phyloP scores from a whole-genome alignment of 2,329 filamentous ascomycete genomes.

The Thelonectria olida region DNA sequence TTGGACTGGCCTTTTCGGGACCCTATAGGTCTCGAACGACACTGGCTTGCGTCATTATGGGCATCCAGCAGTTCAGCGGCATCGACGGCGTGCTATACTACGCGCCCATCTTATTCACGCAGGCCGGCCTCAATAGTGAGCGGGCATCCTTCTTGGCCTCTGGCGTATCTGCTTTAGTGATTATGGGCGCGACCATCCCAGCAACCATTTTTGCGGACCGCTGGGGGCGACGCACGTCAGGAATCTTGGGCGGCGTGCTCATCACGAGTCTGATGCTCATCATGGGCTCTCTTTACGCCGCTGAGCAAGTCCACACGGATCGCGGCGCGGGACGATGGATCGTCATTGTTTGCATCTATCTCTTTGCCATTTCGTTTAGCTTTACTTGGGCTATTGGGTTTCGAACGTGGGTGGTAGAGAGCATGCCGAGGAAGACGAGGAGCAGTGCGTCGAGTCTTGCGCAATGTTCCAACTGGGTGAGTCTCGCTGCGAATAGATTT shows the following conservation, averaged over 20 bases:
- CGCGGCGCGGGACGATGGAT: conserved; percentile 56
- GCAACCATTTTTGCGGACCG: conserved; percentile 63
- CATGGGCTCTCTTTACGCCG: conserved; percentile 62
- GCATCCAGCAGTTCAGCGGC: conserved; percentile 66
- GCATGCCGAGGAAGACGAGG: conserved; percentile 62
- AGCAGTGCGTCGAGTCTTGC: conserved; percentile 64
- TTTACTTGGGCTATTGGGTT: conserved; percentile 63
- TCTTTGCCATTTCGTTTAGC: conserved; percentile 57
- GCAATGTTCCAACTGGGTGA: conserved; percentile 62
- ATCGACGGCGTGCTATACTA: conserved; percentile 72
- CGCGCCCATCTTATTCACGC: conserved; percentile 66
- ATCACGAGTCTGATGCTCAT: conserved; percentile 62
- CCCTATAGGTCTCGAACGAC: conserved; percentile 55
- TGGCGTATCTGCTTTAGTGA: conserved; percentile 65
- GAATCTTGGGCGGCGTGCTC: conserved; percentile 60
- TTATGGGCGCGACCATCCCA: conserved; percentile 63
- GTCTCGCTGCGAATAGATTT: conserved; percentile 7
- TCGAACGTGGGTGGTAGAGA: conserved; percentile 64
- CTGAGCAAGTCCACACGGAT: conserved; percentile 47
- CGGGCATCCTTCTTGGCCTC: conserved; percentile 66
- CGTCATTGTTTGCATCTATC: conserved; percentile 60
- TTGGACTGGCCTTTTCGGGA: conserved; percentile 45
- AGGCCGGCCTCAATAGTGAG: conserved; percentile 64
- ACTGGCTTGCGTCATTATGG: conserved; percentile 66
- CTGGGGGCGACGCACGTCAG: conserved; percentile 64